A percentile compares a stretch with the other conserved stretches of the same genome.
These are phyloP conservation scores for Dryadomyces quercus-mongolicae DNA, from an alignment of 2,329 filamentous ascomycete genomes.

Conservation along the genomic window DNA sequence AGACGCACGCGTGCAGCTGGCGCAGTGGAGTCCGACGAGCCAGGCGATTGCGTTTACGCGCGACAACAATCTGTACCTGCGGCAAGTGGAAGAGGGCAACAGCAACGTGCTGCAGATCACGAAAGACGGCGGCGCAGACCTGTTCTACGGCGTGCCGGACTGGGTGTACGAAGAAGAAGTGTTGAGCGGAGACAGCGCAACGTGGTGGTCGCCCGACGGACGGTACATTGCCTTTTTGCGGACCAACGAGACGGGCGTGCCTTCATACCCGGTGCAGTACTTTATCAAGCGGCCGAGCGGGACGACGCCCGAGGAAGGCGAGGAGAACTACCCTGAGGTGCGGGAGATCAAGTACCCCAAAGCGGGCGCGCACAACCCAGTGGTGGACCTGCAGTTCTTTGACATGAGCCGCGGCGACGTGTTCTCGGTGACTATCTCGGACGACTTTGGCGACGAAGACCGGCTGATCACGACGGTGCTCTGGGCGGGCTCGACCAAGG, in stretches of 20 bases:
- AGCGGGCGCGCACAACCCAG: constrained; percentile 83
- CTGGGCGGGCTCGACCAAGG: constrained; percentile 69
- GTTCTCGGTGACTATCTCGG: constrained; percentile 67
- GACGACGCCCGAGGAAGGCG: constrained; percentile 49
- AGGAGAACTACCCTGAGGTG: constrained; percentile 85
- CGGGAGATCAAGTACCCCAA: constrained; percentile 95
- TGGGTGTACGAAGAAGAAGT: constrained; percentile 93
- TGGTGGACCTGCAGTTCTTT: constrained; percentile 80
- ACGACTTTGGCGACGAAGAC: constrained; percentile 68
- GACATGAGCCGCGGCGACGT: constrained; percentile 65
- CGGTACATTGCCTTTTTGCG: constrained; percentile 83
- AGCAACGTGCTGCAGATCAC: constrained; percentile 50
- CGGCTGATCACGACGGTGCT: constrained; percentile 86
- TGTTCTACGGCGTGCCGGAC: constrained; percentile 93
- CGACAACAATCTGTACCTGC: constrained; percentile 81
- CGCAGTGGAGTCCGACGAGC: constrained; percentile 78
- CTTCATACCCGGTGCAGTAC: constrained; percentile 87
- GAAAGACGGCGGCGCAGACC: constrained; percentile 70
- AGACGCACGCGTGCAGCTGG: constrained; percentile 62
- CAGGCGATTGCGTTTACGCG: constrained; percentile 82
- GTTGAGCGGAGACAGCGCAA: constrained; percentile 65
- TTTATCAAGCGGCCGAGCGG: constrained; percentile 82
- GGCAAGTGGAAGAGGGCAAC: constrained; percentile 35
- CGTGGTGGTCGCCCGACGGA: constrained; percentile 91
- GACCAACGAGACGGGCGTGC: constrained; percentile 86